phyloP scores from a whole-genome alignment of 1,139 yeast species.

The Saccharomycopsis phalli region DNA sequence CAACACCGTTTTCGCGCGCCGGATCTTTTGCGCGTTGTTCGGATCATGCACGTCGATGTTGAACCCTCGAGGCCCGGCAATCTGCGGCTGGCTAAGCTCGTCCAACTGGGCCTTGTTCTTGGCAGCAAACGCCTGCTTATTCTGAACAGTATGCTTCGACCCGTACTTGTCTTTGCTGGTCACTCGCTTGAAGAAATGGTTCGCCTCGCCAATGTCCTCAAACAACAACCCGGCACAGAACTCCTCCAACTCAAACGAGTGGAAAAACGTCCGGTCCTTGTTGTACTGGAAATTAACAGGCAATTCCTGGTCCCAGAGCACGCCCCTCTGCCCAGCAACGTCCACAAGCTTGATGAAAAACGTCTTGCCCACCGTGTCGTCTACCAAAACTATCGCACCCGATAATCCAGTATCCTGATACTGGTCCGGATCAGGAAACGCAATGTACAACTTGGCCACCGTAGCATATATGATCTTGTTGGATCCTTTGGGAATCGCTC shows the following conservation, averaged over 20 bases:
- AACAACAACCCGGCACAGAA: slow-evolving; percentile 83
- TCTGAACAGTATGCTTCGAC: slow-evolving; percentile 73
- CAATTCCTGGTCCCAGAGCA: slow-evolving; percentile 93
- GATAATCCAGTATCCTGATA: slow-evolving; percentile 87
- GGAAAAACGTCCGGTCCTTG: slow-evolving; percentile 93
- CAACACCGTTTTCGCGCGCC: slow-evolving; percentile 50
- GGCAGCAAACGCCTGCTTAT: slow-evolving; percentile 80
- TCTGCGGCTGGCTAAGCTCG: slow-evolving; percentile 29
- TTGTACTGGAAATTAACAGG: slow-evolving; percentile 81
- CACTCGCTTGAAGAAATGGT: slow-evolving; percentile 73
- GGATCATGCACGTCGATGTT: slow-evolving; percentile 17
- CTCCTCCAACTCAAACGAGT: slow-evolving; percentile 86
- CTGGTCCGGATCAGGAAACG: slow-evolving; percentile 70
- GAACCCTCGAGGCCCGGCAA: slow-evolving; percentile 68
- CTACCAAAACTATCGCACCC: slow-evolving; percentile 83
- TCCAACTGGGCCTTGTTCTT: slow-evolving; percentile 36
- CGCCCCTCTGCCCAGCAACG: slow-evolving; percentile 66
- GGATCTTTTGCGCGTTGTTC: slow-evolving; percentile 41
- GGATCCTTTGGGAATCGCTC: slow-evolving; percentile 80
- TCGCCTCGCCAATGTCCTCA: slow-evolving; percentile 83
- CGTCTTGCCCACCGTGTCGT: slow-evolving; percentile 90
- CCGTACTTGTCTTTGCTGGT: slow-evolving; percentile 72
- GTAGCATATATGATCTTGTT: slow-evolving; percentile 88
- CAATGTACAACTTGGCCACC: slow-evolving; percentile 80
- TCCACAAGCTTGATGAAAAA: slow-evolving; percentile 86